phyloP scores from a whole-genome alignment of 2,329 filamentous ascomycete genomes.

The Graphilbum sp. region DNA sequence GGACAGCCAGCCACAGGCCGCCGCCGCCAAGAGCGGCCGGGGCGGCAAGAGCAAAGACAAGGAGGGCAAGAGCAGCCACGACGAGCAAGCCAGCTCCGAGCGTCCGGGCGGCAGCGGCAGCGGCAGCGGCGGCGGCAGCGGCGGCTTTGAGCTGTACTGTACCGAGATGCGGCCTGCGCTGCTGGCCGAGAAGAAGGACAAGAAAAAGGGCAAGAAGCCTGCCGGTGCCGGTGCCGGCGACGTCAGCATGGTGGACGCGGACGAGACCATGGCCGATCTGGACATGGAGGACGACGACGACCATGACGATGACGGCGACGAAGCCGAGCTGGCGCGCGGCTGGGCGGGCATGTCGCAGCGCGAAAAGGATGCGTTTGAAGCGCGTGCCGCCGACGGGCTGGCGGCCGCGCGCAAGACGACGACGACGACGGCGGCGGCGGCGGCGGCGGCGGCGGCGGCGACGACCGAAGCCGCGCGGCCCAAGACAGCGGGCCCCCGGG shows the following conservation, averaged over 20 bases:
- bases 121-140: slow-evolving; percentile 20
- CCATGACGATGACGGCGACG: neutral
- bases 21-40: neutral
- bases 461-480: too few relatives aligned
- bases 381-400: slow-evolving; percentile 22
- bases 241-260: slow-evolving; percentile 21
- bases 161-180: slow-evolving; percentile 28
- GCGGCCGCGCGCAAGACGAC: slow-evolving; percentile 22
- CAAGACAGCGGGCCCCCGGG: neutral
- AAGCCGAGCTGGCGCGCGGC: slow-evolving; percentile 34
- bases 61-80: slow-evolving; percentile 15
- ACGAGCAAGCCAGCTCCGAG: slow-evolving; percentile 6
- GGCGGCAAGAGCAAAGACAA: slow-evolving; percentile 17
- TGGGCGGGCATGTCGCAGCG: slow-evolving; percentile 37
- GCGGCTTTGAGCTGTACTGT: slow-evolving; percentile 39
- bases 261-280: slow-evolving; percentile 4
- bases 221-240: slow-evolving; percentile 16
- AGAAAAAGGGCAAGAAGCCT: slow-evolving; percentile 13
- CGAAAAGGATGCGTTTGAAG: slow-evolving; percentile 32
- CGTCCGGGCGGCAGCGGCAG: neutral
- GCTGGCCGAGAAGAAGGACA: slow-evolving; percentile 26
- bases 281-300: slow-evolving; percentile 9
- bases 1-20: slow-evolving; percentile 17
- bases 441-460: neutral
- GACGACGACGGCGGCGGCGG: neutral